Base-by-base conservation (phyloP, 148 eudicot species). In the Rhododendron williamsianum region DNA sequence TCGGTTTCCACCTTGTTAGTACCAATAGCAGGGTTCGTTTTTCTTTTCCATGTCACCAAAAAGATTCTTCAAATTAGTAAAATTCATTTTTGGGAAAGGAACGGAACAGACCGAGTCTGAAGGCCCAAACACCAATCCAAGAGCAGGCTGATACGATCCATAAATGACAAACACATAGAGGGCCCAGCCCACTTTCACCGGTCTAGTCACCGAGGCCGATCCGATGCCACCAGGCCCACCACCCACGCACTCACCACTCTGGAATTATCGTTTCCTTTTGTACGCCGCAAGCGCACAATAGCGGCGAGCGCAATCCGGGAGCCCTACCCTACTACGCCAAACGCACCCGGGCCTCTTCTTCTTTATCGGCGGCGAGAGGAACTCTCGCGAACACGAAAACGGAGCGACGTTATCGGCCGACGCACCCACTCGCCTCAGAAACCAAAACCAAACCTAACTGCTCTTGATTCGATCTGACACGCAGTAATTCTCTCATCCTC, bases 321-420 rank as follows among this genome's bases (percentile, higher is more conserved):
- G 73, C 33, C 73, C 73, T n/a, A 25, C 30, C 8, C 23, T 54
- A 27, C 36, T 11, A 69, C 18, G 41, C 38, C 41, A 30, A 71
- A 71, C 33, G 76, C 38, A 12, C 76, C 33, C 76, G 76, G n/a
- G 18, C 82, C 82, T 56, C 82, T 80, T 18, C 38, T 19, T 56
- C 46, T 8, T 81, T 56, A 56, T 54, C 71, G 83, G 83, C 71
- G 51, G 71, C 35, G 83, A 56, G 83, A 81, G 69, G 23, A 9
- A 81, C 46, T 18, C 27, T 18, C 46, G 36, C 3, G 12, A 18
- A 52, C 43, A 10, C 82, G 8, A 35, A 35, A 8, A 33, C 46
- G 9, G 46, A 56, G 69, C 45, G 67, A 33, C 43, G 69, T 81
- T 33, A 52, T 81, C 45, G 82, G 8, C 82, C 82, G 63, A 49